A percentile compares a stretch with the other conserved stretches of the same genome.
These are phyloP conservation scores for Penicillium paneum DNA, from an alignment of 2,329 filamentous ascomycete species.

Conservation along the genomic window DNA sequence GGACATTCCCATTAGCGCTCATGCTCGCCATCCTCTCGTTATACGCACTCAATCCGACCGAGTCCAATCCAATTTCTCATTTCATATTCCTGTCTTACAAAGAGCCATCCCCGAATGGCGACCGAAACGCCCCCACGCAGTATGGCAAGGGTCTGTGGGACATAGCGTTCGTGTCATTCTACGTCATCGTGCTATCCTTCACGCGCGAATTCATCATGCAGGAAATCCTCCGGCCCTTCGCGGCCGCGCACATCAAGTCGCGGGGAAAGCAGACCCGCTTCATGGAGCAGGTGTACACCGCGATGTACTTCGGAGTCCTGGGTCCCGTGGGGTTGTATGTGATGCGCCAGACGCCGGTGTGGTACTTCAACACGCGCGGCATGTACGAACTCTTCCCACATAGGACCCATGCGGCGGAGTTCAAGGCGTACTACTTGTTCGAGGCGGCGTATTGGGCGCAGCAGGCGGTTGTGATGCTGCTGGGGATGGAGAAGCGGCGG, in stretches of 20 bases:
- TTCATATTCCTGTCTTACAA: slow-evolving; percentile 89
- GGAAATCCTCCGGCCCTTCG: slow-evolving; percentile 71
- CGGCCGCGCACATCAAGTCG: slow-evolving; percentile 63
- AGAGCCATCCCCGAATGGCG: slow-evolving; percentile 41
- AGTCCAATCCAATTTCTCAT: slow-evolving; percentile 69
- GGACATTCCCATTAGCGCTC: slow-evolving; percentile 66
- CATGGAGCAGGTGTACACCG: slow-evolving; percentile 92
- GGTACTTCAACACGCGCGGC: slow-evolving; percentile 84
- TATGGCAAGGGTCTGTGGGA: slow-evolving; percentile 87
- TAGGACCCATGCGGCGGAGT: slow-evolving; percentile 67
- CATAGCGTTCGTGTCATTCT: slow-evolving; percentile 79
- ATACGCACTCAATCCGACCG: slow-evolving; percentile 70
- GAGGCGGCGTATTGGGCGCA: slow-evolving; percentile 91
- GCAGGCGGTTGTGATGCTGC: slow-evolving; percentile 77
- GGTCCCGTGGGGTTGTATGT: slow-evolving; percentile 80
- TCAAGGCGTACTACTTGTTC: slow-evolving; percentile 93
- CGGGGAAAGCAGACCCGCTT: slow-evolving; percentile 78
- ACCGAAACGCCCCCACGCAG: slow-evolving; percentile 49
- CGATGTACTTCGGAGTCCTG: slow-evolving; percentile 76
- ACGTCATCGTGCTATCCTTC: slow-evolving; percentile 81
- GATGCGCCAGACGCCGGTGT: slow-evolving; percentile 82
- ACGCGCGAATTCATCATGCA: slow-evolving; percentile 95
- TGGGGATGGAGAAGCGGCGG: slow-evolving; percentile 82
- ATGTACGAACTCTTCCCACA: slow-evolving; percentile 89
- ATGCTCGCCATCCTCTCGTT: slow-evolving; percentile 59